These are phyloP conservation scores for Aureobasidium subglaciale DNA, from an alignment of 2,329 filamentous ascomycete genomes.

Conservation along the genomic window DNA sequence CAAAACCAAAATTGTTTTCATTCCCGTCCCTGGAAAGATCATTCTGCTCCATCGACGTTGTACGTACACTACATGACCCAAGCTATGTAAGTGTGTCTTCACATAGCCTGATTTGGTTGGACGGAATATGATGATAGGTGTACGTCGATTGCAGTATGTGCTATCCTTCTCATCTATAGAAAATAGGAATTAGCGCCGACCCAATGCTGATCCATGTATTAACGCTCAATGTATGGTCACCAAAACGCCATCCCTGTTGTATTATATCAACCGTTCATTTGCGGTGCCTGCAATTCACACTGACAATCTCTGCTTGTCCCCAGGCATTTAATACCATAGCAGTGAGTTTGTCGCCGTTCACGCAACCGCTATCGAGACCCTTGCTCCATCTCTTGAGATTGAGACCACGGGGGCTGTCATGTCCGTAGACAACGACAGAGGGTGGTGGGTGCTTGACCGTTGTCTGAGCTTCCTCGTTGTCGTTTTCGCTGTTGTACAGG, in stretches of 20 bases:
- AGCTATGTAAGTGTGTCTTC: no score
- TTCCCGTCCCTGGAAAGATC: no score
- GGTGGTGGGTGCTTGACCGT: conserved; percentile 24
- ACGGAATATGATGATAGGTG: no score
- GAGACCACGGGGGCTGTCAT: conserved; percentile 68
- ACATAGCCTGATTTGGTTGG: no score
- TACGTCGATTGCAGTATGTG: no score
- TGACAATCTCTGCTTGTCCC: conserved; percentile 27
- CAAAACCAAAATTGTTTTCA: no score
- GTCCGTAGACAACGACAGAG: conserved; percentile 75
- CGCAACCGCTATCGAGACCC: conserved; percentile 79
- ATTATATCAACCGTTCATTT: conserved; percentile 4
- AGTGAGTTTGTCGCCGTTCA: conserved; percentile 66
- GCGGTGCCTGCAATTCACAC: conserved; percentile 37
- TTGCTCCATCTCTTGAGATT: conserved; percentile 63
- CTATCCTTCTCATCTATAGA: no score
- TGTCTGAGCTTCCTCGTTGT: background rate
- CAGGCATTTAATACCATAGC: conserved; percentile 65
- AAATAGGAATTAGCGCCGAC: background rate
- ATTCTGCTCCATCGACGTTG: no score
- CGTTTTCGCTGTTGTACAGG: background rate
- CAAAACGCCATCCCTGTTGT: background rate
- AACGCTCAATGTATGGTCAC: background rate
- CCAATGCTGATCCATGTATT: background rate
- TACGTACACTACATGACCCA: no score